Base-by-base conservation (phyloP, 495 filamentous ascomycete genomes). In the Clohesyomyces aquaticus region DNA sequence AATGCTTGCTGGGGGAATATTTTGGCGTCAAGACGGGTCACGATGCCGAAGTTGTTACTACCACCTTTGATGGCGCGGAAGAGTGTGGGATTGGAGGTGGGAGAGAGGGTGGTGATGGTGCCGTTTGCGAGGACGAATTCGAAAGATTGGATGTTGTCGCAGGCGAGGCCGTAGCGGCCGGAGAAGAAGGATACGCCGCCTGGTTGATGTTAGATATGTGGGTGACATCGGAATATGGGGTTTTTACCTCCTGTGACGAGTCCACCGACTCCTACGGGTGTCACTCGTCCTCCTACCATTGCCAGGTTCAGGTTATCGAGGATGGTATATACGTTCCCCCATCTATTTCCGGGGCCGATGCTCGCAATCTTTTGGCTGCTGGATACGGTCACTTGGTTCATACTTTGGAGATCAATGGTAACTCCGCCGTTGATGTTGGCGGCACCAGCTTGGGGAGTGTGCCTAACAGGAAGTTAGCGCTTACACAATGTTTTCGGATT, bases 121-220 rank as follows among this genome's bases (percentile, higher is more conserved):
- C 72, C 71, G 43, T 62, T 63, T 25, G 63, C 72, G 49, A 74
- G 72, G 26, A 72, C 71, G 38, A 74, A 48, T 53, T 72, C 65
- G 53, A 53, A 66, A 45, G 58, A 54, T 19, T 66, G 25, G 27
- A 74, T 57, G 32, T 69, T 71, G 60, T 74, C 71, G 35, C 68
- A 71, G 14, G 52, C 65, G 42, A 71, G 68, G 48, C 72, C 72
- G 48, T 67, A 61, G 1, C 60, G 51, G 23, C 57, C 53, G 19
- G 68, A 69, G 51, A 67, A 73, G 66, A 67, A 73, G 4, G 68
- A 71, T 18, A 73, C 54, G 9, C 72, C 72, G 26, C 71, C 71
- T 73, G 19, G 41, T 6, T 1, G 3, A 32, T 23, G 21, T 27
- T 29, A 58, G 41, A 22, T 3, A n/a, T n/a, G n/a, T 4, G 11